Evolutionary conservation across 2,329 filamentous ascomycete species (phyloP).

Genomic region (Epichloe gansuensis): DNA sequence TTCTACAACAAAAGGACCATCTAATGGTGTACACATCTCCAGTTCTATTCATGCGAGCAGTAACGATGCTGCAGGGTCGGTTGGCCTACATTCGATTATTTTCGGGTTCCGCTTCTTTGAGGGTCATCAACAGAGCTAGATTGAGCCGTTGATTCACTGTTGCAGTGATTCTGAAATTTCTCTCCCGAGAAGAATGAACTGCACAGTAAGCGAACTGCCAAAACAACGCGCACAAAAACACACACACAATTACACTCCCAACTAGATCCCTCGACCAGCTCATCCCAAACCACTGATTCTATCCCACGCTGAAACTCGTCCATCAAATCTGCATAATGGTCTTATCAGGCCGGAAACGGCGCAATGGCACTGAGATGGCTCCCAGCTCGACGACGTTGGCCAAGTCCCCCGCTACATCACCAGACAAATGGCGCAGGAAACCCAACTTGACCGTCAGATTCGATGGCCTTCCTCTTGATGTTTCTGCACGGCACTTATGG

Average conservation of each 20-base stretch:
- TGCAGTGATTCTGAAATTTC: not conserved
- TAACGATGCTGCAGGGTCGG: not conserved
- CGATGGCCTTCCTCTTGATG: constrained; percentile 20
- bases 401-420: not conserved
- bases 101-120: not conserved
- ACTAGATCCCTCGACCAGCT: not conserved
- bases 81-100: not conserved
- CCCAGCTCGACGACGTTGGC: not conserved
- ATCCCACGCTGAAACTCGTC: not conserved
- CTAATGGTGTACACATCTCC: not conserved
- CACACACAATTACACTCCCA: not conserved
- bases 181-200: not conserved
- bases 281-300: too few species aligned
- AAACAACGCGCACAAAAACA: not conserved
- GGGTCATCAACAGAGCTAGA: not conserved
- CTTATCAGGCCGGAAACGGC: not conserved
- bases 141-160: not conserved
- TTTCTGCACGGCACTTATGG: constrained; percentile 34
- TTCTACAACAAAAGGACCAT: too few species aligned
- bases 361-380: not conserved
- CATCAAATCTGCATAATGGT: not conserved
- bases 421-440: constrained; percentile 20
- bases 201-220: not conserved
- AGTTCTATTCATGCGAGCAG: not conserved
- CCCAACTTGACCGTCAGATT: constrained; percentile 21